Evolutionary conservation across 129 eudicot species (phyloP), one percentile per base, ranked within the genome.

Genomic region (Lonicera japonica): DNA sequence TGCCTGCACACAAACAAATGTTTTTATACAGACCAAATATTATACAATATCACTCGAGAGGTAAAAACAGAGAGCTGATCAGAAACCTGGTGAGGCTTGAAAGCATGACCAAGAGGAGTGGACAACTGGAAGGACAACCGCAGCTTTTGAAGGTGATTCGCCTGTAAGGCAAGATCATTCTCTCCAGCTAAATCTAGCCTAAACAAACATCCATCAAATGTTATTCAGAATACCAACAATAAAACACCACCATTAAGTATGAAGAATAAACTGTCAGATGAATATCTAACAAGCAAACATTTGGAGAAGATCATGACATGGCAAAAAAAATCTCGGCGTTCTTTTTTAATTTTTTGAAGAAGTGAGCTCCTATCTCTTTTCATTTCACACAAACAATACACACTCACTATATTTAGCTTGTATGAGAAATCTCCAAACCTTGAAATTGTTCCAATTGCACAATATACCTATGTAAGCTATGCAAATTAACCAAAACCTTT

Each of bases 111-210:
- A 25, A 72, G 67, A 57, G 98, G 95, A 39, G 86, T 75, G 29
- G 86, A 67, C 74, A 92, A 73, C 64, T 68, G 73, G 79, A 92
- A 92, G 52, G 90, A 82, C 66, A 87, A 39, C 17, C 73, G 80
- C 75, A 92, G 60, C 91, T 92, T 92, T 67, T 92, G 98, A 53
- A 92, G 96, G 64, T 92, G 98, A 82, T 84, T 92, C 65, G 98
- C 98, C 63, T 90, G 82, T 63, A 87, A 67, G 25, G 95, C 59
- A 75, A 82, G 63, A 40, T 70, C 80, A 76, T 66, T 75, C 39
- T 78, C 66, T 66, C 88, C 86, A 68, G 80, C 70, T 71, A 87
- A 72, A 54, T 72, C 82, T 54, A 92, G 76, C 84, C 98, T 92
- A 76, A 41, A 69, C 11, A 23, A 53, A 65, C 48, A 22, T 21